Evolutionary conservation across 208 protist species (phyloP), one percentile per base, ranked within the genome.

Genomic region (Crithidia expoeki): DNA sequence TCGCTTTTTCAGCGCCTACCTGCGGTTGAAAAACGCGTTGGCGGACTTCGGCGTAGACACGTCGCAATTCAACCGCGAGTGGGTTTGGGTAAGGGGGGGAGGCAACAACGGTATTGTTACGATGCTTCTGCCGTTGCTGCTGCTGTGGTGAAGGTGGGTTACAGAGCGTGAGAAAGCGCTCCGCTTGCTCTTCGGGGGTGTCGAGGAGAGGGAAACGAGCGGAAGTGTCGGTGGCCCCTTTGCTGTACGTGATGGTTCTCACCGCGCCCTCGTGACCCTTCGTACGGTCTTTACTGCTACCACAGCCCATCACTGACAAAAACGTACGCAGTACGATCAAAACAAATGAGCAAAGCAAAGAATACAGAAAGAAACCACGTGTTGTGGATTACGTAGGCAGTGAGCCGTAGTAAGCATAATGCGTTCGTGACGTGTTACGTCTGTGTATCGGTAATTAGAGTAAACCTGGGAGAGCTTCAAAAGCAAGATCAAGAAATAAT

Each of bases 301-400:
- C 60, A n/a, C 60, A 66, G 32, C 60, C 60, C 60, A 66, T 49
- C 40, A n/a, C 17, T 6, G n/a, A n/a, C n/a, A n/a, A n/a, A n/a
- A n/a, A n/a, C n/a, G n/a, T n/a, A n/a, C n/a, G n/a, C n/a, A n/a
- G n/a, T n/a, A n/a, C n/a, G n/a, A n/a, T n/a, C n/a, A n/a, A 33
- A 55, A 38, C 6, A 34, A n/a, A 36, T 32, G 9, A 7, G 17
- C 4, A 65, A 70, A 55, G 58, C 16, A 70, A 33, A 64, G 38
- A 51, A 28, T 30, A 66, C 12, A 11, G 3, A 65, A 44, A 17
- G 59, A 32, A 70, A 58, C 3, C 6, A 42, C 10, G 10, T 42
- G 36, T 42, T 6, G 6, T n/a, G n/a, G n/a, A n/a, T n/a, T n/a
- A n/a, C n/a, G n/a, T n/a, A n/a, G n/a, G n/a, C n/a, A n/a, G n/a